These are phyloP conservation scores for Tetrahymena borealis DNA, from an alignment of 73 alveolate genomes.

Conservation along the genomic window DNA sequence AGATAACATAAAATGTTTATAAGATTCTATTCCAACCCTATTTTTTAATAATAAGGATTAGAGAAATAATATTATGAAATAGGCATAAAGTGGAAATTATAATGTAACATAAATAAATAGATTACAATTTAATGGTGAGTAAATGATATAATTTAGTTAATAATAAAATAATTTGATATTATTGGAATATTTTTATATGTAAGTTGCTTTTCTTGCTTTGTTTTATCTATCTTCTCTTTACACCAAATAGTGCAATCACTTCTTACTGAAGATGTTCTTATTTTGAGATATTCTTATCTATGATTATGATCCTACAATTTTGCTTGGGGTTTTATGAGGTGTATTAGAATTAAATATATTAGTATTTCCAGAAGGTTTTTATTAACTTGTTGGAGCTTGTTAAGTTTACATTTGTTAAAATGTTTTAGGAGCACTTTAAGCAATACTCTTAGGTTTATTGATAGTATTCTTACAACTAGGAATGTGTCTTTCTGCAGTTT, in stretches of 20 bases:
- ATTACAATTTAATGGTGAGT: too few relatives aligned
- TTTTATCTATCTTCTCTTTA: background rate
- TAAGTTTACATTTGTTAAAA: background rate
- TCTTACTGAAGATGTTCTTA: background rate
- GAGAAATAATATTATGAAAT: too few relatives aligned
- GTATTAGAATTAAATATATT: background rate
- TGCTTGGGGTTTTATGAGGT: background rate
- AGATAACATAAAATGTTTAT: too few relatives aligned
- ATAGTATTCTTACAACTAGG: slow-evolving; percentile 56
- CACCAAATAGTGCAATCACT: background rate
- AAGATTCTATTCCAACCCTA: too few relatives aligned
- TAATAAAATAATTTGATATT: too few relatives aligned
- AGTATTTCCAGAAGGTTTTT: background rate
- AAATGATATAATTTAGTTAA: too few relatives aligned
- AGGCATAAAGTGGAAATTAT: too few relatives aligned
- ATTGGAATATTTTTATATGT: too few relatives aligned
- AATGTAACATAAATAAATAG: too few relatives aligned
- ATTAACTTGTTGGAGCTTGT: background rate
- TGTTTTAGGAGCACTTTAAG: background rate
- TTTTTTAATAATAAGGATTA: too few relatives aligned
- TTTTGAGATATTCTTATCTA: background rate
- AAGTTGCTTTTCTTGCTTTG: background rate
- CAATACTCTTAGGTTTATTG: slow-evolving; percentile 46
- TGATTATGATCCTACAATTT: background rate
- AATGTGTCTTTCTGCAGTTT: slow-evolving; percentile 59